A percentile compares a stretch with the other conserved stretches of the same genome.
phyloP scores from a whole-genome alignment of 208 protist genomes.

The Crithidia brevicula region DNA sequence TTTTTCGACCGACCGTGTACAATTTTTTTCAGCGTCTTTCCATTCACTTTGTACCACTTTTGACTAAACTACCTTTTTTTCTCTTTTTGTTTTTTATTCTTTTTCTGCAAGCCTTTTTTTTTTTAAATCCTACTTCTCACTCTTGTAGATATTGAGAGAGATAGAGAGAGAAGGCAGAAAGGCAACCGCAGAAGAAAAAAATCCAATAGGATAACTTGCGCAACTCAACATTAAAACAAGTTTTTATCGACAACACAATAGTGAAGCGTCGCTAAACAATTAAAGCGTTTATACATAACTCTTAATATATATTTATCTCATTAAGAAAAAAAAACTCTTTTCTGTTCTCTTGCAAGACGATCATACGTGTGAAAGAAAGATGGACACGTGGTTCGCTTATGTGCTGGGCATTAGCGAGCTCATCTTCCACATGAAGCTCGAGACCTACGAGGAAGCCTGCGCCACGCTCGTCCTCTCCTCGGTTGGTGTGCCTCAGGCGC shows the following conservation, averaged over 20 bases:
- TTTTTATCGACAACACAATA: no score
- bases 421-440: constrained; percentile 61
- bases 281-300: no score
- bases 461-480: constrained; percentile 21
- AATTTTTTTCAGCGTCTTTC: no score
- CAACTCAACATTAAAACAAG: no score
- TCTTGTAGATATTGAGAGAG: no score
- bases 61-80: neutral
- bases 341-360: constrained; percentile 7
- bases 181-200: no score
- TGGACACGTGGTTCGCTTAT: constrained; percentile 67
- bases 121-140: no score
- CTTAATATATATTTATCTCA: no score
- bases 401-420: constrained; percentile 43
- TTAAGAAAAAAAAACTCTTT: constrained; percentile 1
- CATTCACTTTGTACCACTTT: constrained; percentile 7
- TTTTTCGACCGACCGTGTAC: no score
- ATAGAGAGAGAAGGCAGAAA: no score
- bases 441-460: constrained; percentile 60
- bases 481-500: neutral
- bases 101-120: constrained; percentile 27
- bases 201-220: no score
- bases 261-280: no score
- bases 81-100: constrained; percentile 17
- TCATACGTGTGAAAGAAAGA: neutral